phyloP scores from a whole-genome alignment of 306 rosid genomes.

The Vigna radiata region DNA sequence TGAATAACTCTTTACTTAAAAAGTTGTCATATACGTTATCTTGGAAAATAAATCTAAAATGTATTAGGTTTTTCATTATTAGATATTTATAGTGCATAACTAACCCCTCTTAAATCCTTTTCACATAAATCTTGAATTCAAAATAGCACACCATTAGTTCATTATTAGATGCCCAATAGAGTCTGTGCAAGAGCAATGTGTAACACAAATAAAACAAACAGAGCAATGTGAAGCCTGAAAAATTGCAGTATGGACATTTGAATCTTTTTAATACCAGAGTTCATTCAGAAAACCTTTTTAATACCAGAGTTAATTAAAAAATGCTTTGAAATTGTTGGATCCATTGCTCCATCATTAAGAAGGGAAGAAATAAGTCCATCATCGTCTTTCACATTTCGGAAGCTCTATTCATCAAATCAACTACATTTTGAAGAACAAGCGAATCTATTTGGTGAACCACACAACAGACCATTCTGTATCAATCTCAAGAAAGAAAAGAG shows the following conservation, averaged over 20 bases:
- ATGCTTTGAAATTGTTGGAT: conserved; percentile 88
- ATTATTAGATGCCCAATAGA: neutral
- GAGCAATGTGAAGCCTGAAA: conserved; percentile 21
- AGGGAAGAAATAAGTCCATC: conserved; percentile 63
- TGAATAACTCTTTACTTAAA: neutral
- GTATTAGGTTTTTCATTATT: neutral
- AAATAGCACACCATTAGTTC: neutral
- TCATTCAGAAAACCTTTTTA: neutral
- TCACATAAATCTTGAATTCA: neutral
- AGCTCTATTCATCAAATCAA: too few relatives aligned
- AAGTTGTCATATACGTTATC: neutral
- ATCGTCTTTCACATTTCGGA: too few relatives aligned
- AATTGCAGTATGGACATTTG: neutral
- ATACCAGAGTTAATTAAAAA: conserved; percentile 40
- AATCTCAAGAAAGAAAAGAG: too few relatives aligned
- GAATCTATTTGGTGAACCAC: too few relatives aligned
- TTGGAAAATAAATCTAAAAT: neutral
- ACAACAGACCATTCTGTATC: too few relatives aligned
- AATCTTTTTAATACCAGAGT: conserved; percentile 2
- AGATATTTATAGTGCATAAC: neutral
- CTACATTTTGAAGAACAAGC: too few relatives aligned
- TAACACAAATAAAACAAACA: neutral
- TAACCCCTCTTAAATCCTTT: neutral
- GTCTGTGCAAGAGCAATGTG: conserved; percentile 5
- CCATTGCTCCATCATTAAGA: conserved; percentile 88